These are phyloP conservation scores for Stachybotrys chartarum DNA, from an alignment of 2,329 filamentous ascomycete genomes.

Conservation along the genomic window DNA sequence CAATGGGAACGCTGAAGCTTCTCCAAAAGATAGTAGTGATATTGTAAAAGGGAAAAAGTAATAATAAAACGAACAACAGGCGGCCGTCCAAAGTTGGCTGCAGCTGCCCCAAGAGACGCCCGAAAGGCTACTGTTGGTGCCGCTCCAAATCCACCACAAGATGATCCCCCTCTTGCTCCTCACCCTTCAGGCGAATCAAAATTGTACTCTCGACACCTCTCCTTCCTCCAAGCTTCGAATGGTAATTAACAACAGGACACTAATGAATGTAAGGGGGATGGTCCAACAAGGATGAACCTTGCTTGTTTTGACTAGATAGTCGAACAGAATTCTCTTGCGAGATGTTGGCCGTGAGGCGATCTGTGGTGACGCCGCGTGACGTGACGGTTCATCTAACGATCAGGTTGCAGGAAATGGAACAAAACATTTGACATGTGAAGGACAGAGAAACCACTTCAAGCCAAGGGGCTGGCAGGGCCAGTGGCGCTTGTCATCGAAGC, in stretches of 20 bases:
- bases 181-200: neutral
- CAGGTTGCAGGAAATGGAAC: neutral
- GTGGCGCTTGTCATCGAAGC: neutral
- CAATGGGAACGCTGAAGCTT: neutral
- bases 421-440: neutral
- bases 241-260: neutral
- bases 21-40: neutral
- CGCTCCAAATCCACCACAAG: too few species aligned
- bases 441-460: too few species aligned
- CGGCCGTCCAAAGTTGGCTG: neutral
- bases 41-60: neutral
- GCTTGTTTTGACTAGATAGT: neutral
- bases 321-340: constrained; percentile 1
- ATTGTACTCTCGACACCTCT: neutral
- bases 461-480: neutral
- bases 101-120: too few species aligned
- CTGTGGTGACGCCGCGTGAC: neutral
- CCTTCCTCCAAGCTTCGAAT: neutral
- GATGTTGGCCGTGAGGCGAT: neutral
- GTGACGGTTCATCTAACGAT: neutral
- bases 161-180: neutral
- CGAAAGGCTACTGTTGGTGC: neutral
- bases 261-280: neutral
- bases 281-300: neutral
- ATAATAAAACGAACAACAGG: neutral